Evolutionary conservation across 2,329 filamentous ascomycete genomes (phyloP), one percentile per base, ranked within the genome.

Genomic region (Hypoxylon sp.): DNA sequence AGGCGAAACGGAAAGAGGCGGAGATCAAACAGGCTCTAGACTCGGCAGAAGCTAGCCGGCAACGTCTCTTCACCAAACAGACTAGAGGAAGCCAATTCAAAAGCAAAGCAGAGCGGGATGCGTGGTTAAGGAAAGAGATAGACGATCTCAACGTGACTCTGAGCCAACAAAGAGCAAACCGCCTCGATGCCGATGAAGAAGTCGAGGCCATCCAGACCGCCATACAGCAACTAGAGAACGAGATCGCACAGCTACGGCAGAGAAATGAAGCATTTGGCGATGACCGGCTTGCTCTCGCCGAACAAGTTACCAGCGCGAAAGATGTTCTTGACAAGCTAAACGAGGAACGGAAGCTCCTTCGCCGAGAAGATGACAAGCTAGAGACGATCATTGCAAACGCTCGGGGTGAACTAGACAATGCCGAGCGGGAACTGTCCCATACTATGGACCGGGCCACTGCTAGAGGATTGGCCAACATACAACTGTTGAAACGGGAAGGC

Each of bases 381-480:
- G 90, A 91, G 74, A 93, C 92, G 0, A 87, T 95, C 61, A 88
- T 97, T 30, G 83, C 87, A 6, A 94, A 92, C 74, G 91, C 93
- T 1, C 88, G 91, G 14, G 88, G 91, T 55, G 94, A 98, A 76
- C 88, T 92, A 49, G 89, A 94, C 33, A 88, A 89, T 64, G 91
- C 95, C 0, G 94, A 98, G 78, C 88, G 90, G 55, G 90, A 89
- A 67, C 85, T 98, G 14, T 91, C 92, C 2, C 90, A 94, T 42
- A 91, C 94, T 76, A 97, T 98, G 90, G 96, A 99, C 77, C 89
- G 92, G 67, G 92, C 92, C 61, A 98, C 95, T 4, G 92, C 93
- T 64, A 89, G 92, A 55, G 96, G 95, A 75, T 85, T 99, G 50
- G 92, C 93, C n/a, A 91, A 93, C 2, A 92, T 99, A 17, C 90